These are phyloP conservation scores for Aureobasidium zeae DNA, from an alignment of 2,329 filamentous ascomycete species.

Conservation along the genomic window DNA sequence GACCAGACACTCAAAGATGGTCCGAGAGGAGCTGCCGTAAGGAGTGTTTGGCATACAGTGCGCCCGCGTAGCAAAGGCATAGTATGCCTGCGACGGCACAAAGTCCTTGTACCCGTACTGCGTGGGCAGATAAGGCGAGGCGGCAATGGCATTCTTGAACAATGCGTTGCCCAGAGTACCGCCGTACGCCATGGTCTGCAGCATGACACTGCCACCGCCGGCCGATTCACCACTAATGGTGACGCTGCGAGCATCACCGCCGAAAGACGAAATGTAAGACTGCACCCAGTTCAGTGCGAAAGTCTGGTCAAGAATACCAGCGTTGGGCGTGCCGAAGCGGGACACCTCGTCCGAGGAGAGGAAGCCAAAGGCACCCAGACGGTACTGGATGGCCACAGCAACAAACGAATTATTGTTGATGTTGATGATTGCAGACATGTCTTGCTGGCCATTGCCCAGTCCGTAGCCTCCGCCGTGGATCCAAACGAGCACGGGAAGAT, in stretches of 20 bases:
- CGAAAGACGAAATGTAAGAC: conserved; percentile 38
- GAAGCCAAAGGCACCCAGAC: conserved; percentile 39
- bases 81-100: conserved; percentile 39
- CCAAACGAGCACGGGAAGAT: conserved; percentile 38
- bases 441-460: conserved; percentile 30
- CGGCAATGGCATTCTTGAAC: conserved; percentile 29
- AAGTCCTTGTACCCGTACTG: conserved; percentile 42
- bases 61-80: conserved; percentile 35
- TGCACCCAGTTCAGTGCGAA: conserved; percentile 45
- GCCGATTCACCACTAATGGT: conserved; percentile 35
- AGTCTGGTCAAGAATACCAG: conserved; percentile 39
- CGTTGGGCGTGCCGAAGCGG: conserved; percentile 31
- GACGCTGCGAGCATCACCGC: conserved; percentile 38
- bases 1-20: conserved; percentile 37
- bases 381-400: conserved; percentile 23
- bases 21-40: conserved; percentile 25
- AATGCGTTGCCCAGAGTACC: conserved; percentile 21
- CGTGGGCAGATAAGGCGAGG: conserved; percentile 44
- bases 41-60: conserved; percentile 32
- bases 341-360: conserved; percentile 31
- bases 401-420: conserved; percentile 35
- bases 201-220: conserved; percentile 33
- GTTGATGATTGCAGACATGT: conserved; percentile 36
- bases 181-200: conserved; percentile 27
- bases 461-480: conserved; percentile 37